Evolutionary conservation across 768 basidiomycete species (phyloP).

Genomic region (Boletus vermiculosoides): DNA sequence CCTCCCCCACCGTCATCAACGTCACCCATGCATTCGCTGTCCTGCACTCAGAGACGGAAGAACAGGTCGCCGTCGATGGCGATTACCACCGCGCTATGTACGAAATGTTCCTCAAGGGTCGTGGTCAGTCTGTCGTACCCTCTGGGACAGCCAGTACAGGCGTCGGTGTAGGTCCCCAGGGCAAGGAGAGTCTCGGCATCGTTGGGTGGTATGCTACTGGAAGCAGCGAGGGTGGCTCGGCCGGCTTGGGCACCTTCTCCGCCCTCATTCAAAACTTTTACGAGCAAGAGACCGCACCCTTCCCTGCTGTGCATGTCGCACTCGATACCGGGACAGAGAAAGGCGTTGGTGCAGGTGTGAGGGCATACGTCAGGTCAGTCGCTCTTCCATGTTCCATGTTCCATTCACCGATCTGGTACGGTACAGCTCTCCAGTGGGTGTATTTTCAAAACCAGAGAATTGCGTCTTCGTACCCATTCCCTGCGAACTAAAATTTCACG

Average conservation of each 20-base stretch:
- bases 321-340: conserved; percentile 80
- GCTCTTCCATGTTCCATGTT: neutral
- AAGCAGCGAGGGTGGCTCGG: conserved; percentile 46
- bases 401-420: conserved; percentile 6
- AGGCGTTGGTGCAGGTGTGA: conserved; percentile 67
- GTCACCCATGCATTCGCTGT: conserved; percentile 88
- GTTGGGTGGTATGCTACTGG: conserved; percentile 92
- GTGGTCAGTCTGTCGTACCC: conserved; percentile 51
- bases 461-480: conserved; percentile 92
- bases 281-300: conserved; percentile 84
- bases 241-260: conserved; percentile 81
- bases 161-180: conserved; percentile 21
- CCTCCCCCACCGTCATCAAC: conserved; percentile 44
- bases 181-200: conserved; percentile 73
- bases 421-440: conserved; percentile 79
- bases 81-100: conserved; percentile 94
- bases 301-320: conserved; percentile 88
- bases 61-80: conserved; percentile 95
- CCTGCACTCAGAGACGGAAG: conserved; percentile 86
- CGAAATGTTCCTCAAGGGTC: conserved; percentile 63
- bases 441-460: conserved; percentile 89
- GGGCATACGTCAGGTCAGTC: conserved; percentile 80
- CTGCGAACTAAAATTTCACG: conserved; percentile 79
- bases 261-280: conserved; percentile 98
- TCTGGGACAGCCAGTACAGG: conserved; percentile 15